Percentiles rank a stretch among this genome's conserved stretches.
Conservation (phyloP, 345 rosid genomes). For the Noccaea bulbosa region DNA sequence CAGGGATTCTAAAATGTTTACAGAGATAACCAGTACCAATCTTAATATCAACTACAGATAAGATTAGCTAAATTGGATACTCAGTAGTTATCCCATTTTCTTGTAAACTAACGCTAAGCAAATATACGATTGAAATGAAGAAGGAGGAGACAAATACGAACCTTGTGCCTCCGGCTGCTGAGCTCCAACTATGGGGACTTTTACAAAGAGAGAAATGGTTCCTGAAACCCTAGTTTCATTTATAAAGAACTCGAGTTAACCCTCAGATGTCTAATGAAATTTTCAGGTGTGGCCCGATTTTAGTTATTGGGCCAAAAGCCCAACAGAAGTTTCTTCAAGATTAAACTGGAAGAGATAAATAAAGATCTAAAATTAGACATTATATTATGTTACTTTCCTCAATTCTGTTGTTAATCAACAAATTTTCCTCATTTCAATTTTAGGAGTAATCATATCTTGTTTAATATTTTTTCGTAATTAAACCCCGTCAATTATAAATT, state of each 20-base stretch:
- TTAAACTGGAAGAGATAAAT: neutral
- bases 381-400: too few species aligned
- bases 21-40: neutral
- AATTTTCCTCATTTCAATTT: too few species aligned
- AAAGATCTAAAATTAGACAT: too few species aligned
- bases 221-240: slow-evolving; percentile 19
- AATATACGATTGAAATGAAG: too few species aligned
- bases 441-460: too few species aligned
- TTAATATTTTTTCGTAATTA: too few species aligned
- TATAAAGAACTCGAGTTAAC: neutral
- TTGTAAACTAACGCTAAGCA: neutral
- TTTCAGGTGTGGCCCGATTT: neutral
- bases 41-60: neutral
- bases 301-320: slow-evolving; percentile 29
- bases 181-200: slow-evolving; percentile 17
- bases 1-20: neutral
- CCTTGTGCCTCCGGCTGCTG: slow-evolving; percentile 20
- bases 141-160: neutral
- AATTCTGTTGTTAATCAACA: too few species aligned
- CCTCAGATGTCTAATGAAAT: neutral
- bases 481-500: too few species aligned
- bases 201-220: neutral
- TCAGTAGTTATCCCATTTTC: neutral
- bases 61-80: neutral
- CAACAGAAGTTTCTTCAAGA: neutral